Evolutionary conservation across 257 asterid genomes (phyloP).

Genomic region (Forsythia viridissima): DNA sequence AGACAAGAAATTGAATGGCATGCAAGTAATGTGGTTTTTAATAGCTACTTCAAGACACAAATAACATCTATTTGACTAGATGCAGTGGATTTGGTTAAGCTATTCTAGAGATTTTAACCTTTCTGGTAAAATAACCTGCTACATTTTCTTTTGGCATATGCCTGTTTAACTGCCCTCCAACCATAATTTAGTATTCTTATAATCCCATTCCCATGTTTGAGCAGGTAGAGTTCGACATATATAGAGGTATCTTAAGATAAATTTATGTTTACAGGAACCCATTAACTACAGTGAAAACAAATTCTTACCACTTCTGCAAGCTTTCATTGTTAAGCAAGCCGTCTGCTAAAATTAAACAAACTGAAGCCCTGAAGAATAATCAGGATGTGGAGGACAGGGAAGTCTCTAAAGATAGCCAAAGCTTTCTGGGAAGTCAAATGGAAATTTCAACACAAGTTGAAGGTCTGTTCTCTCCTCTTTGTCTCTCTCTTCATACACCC

Average conservation of each 20-base stretch:
- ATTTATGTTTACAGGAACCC: slow-evolving; percentile 50
- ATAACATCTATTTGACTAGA: background rate
- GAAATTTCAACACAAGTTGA: slow-evolving; percentile 24
- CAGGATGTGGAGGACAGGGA: slow-evolving; percentile 26
- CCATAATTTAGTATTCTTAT: background rate
- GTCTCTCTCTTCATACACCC: too few relatives aligned
- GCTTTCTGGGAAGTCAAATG: slow-evolving; percentile 27
- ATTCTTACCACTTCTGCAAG: slow-evolving; percentile 91
- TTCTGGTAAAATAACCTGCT: background rate
- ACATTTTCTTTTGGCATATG: background rate
- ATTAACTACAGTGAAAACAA: slow-evolving; percentile 60
- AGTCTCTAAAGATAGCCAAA: slow-evolving; percentile 12
- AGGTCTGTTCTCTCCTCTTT: slow-evolving; percentile 24
- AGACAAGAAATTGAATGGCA: background rate
- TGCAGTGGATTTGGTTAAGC: background rate
- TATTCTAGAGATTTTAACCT: background rate
- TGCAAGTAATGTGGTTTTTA: background rate
- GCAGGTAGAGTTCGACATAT: background rate
- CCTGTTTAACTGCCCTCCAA: background rate
- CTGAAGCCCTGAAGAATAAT: slow-evolving; percentile 26
- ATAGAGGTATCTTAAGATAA: background rate
- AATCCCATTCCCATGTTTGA: background rate
- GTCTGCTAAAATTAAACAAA: slow-evolving; percentile 11
- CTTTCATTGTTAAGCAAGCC: slow-evolving; percentile 55
- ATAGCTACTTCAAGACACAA: background rate